Conservation (phyloP, 2,329 filamentous ascomycete genomes). For the Microdochium nivale region DNA sequence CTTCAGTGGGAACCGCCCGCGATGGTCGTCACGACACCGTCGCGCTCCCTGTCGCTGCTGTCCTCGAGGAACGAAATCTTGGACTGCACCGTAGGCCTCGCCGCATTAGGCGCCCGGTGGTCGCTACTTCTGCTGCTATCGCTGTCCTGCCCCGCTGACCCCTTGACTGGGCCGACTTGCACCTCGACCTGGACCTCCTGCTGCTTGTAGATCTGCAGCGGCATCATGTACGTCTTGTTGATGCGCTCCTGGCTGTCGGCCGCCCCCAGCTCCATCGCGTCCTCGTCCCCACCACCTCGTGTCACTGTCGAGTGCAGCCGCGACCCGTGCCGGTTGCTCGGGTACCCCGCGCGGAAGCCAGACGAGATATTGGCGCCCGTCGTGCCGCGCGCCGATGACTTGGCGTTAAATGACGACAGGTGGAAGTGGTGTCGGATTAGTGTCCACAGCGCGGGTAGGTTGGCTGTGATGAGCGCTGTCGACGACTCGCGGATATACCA, state of each 20-base stretch:
- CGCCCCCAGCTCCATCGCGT: neutral
- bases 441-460: constrained; percentile 34
- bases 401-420: constrained; percentile 7
- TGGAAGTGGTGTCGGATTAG: constrained; percentile 28
- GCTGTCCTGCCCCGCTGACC: neutral
- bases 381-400: neutral
- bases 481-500: constrained; percentile 38
- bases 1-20: neutral
- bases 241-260: neutral
- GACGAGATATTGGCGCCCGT: neutral
- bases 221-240: constrained; percentile 1
- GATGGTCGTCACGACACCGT: neutral
- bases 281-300: neutral
- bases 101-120: too few species aligned
- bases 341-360: neutral
- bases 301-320: neutral
- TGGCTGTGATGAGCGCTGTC: constrained; percentile 32
- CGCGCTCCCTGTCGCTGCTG: neutral
- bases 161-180: neutral
- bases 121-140: neutral
- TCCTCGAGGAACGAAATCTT: neutral
- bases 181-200: neutral
- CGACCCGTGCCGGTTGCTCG: neutral
- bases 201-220: neutral
- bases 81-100: neutral